phyloP scores from a whole-genome alignment of 1,284 basidiomycete genomes.

The Trametes polyzona region DNA sequence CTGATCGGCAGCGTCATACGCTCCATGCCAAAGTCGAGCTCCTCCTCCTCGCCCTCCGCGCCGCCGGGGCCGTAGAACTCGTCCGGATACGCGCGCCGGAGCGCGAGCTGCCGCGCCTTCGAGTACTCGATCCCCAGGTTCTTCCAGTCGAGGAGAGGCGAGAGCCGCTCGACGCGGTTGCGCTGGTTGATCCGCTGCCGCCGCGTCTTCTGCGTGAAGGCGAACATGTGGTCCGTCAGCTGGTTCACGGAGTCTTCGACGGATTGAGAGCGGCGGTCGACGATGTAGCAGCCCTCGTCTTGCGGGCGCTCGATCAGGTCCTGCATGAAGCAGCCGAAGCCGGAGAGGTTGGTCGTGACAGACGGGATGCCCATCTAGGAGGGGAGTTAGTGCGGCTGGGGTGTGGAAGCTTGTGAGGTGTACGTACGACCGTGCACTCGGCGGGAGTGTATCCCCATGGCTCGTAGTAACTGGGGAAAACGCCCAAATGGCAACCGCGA shows the following conservation, averaged over 20 bases:
- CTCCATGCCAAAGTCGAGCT: conserved; percentile 65
- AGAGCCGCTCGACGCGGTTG: conserved; percentile 93
- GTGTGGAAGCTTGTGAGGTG: background rate
- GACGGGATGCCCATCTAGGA: conserved; percentile 94
- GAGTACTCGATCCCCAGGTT: conserved; percentile 96
- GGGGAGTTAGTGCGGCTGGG: background rate
- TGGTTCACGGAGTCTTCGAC: conserved; percentile 91
- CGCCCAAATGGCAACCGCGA: conserved; percentile 95
- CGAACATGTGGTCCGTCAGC: conserved; percentile 75
- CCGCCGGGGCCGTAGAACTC: conserved; percentile 70
- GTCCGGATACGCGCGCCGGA: conserved; percentile 95
- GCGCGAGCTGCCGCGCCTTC: conserved; percentile 91
- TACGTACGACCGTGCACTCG: conserved; percentile 79
- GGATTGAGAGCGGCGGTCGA: conserved; percentile 89
- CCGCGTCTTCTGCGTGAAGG: conserved; percentile 88
- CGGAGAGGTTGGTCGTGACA: conserved; percentile 96
- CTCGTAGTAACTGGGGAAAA: conserved; percentile 97
- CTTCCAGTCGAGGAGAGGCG: conserved; percentile 97
- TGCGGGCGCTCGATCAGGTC: conserved; percentile 93
- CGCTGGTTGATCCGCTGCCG: conserved; percentile 98
- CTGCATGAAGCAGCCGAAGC: conserved; percentile 98
- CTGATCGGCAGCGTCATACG: conserved; percentile 69
- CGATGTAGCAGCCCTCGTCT: conserved; percentile 93
- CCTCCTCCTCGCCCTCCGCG: conserved; percentile 55
- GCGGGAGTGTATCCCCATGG: conserved; percentile 93